Percentiles rank a stretch among this genome's conserved stretches.
Conservation (phyloP, 2,329 filamentous ascomycete species). For the Ophiocordyceps camponoti-floridani region DNA sequence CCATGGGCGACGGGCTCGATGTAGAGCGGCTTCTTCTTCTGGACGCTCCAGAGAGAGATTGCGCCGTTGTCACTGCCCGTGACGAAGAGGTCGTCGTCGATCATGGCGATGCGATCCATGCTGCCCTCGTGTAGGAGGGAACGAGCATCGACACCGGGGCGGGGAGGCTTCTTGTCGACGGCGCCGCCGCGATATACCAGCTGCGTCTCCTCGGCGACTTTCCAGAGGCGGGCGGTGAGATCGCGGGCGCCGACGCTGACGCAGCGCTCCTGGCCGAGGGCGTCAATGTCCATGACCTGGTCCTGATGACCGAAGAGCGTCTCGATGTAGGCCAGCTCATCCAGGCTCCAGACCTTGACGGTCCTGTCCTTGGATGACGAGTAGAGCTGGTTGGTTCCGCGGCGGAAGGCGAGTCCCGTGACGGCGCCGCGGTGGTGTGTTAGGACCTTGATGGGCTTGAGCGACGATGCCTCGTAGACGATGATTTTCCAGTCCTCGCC, state of each 20-base stretch:
- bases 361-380: slow-evolving; percentile 81
- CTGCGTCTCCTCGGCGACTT: slow-evolving; percentile 88
- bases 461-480: slow-evolving; percentile 66
- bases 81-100: slow-evolving; percentile 77
- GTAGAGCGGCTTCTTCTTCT: slow-evolving; percentile 89
- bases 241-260: slow-evolving; percentile 82
- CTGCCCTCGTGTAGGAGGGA: slow-evolving; percentile 57
- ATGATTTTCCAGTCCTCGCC: slow-evolving; percentile 72
- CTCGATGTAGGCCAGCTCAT: slow-evolving; percentile 86
- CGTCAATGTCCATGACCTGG: slow-evolving; percentile 67
- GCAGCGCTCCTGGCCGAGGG: slow-evolving; percentile 72
- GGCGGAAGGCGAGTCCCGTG: slow-evolving; percentile 67
- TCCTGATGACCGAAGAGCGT: slow-evolving; percentile 95
- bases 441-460: slow-evolving; percentile 69
- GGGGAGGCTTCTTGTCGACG: slow-evolving; percentile 30
- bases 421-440: slow-evolving; percentile 83
- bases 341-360: slow-evolving; percentile 86
- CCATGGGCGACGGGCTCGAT: slow-evolving; percentile 71
- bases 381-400: slow-evolving; percentile 82
- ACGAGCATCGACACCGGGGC: slow-evolving; percentile 24
- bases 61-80: slow-evolving; percentile 87
- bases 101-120: slow-evolving; percentile 80
- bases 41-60: slow-evolving; percentile 69
- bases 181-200: slow-evolving; percentile 84
- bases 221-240: slow-evolving; percentile 84